Base-by-base conservation (phyloP, 2,329 filamentous ascomycete genomes). In the Graphium sp. region DNA sequence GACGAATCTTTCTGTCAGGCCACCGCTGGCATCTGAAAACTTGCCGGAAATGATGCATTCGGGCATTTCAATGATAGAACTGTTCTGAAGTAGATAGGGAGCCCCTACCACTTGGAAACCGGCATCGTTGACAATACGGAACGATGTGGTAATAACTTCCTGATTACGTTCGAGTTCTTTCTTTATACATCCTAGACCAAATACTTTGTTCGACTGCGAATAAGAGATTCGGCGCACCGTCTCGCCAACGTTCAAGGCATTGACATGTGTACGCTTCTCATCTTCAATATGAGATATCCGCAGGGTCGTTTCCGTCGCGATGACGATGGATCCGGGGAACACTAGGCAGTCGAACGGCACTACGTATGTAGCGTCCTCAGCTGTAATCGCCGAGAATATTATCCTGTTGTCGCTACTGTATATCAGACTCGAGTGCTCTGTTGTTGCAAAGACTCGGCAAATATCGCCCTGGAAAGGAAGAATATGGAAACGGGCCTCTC, bases 341-440 rank as follows among this genome's bases (percentile, higher is more conserved):
- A 78, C 79, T 39, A 76, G 71, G 0, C 77, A 65, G 46, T 94
- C 69, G 44, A 98, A 91, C 0, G 78, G 66, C 35, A 81, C 89
- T 5, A 95, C 74, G 26, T 71, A 76, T 1, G 74, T 75, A 1
- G 83, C 81, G 36, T 84, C 76, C 35, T 93, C 81, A 3, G 85
- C 83, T 9, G 87, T 93, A 2, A 94, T 82, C 2, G 89, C 85
- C 5, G 85, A 93, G 53, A 91, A 98, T 1, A 93, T 73, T 22
- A 94, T 77, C 14, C 85, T 69, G 1, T 80, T 82, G 45, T 94
- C 84, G 0, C 75, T 74, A 7, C 79, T 80, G 45, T 98, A 94
- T 27, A 98, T 93, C 31, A 98, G 54, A 37, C 82, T 94, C 1
- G 89, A 81, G 44, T 94, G 83, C 42, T 98, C 89, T 32, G 84